Percentiles rank a stretch among this genome's conserved stretches.
phyloP scores from a whole-genome alignment of 2,329 filamentous ascomycete genomes.

The Ophiostoma himal-ulmi region DNA sequence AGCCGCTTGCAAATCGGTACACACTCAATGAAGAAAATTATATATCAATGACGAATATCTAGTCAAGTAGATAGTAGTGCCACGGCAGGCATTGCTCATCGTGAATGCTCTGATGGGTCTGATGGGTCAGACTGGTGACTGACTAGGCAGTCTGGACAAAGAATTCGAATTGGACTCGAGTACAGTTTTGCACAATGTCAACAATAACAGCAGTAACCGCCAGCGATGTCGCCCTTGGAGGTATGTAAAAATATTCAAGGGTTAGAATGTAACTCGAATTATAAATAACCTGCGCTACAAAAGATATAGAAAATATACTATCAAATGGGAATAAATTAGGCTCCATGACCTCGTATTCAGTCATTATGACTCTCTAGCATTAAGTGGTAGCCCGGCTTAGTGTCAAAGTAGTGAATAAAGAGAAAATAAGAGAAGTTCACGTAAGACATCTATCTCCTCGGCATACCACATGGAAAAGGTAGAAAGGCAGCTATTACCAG shows the following conservation, averaged over 20 bases:
- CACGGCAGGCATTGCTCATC: background rate
- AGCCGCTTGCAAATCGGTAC: background rate
- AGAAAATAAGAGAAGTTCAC: background rate
- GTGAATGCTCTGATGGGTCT: background rate
- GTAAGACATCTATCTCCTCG: background rate
- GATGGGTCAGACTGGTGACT: background rate
- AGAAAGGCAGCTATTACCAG: background rate
- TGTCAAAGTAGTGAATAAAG: background rate
- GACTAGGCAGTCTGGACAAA: background rate
- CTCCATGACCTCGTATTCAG: slow-evolving; percentile 1
- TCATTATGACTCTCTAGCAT: background rate
- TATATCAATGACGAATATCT: background rate
- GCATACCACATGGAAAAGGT: background rate
- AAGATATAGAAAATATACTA: background rate
- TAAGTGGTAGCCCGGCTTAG: background rate
- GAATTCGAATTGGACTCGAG: background rate
- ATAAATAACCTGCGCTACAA: slow-evolving; percentile 3
- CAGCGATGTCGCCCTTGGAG: background rate
- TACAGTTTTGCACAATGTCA: background rate
- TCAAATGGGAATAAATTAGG: background rate
- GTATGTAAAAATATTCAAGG: background rate
- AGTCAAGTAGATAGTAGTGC: background rate
- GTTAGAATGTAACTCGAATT: background rate
- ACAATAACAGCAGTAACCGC: background rate
- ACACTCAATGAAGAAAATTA: background rate